A percentile compares a stretch with the other conserved stretches of the same genome.
Evolutionary conservation across 2,329 filamentous ascomycete species (phyloP).

Genomic region (Arthroderma sp.): DNA sequence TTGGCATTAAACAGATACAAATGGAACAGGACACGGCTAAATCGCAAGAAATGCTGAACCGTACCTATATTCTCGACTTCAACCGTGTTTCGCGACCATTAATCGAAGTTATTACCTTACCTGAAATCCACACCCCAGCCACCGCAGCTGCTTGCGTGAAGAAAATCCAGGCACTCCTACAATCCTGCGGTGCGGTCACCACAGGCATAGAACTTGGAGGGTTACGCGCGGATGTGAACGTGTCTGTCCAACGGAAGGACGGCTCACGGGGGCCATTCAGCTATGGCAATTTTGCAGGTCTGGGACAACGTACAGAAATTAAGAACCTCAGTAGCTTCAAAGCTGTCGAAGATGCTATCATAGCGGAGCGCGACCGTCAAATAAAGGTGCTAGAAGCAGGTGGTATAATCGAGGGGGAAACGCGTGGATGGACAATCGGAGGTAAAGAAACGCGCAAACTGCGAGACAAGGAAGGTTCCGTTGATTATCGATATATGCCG

Average conservation of each 20-base stretch:
- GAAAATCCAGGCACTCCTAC: slow-evolving; percentile 73
- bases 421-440: slow-evolving; percentile 81
- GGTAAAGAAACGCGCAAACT: slow-evolving; percentile 67
- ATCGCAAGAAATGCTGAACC: slow-evolving; percentile 63
- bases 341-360: slow-evolving; percentile 85
- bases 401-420: slow-evolving; percentile 67
- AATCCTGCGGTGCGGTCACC: slow-evolving; percentile 69
- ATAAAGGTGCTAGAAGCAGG: slow-evolving; percentile 67
- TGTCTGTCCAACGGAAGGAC: slow-evolving; percentile 59
- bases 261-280: slow-evolving; percentile 30
- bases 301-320: slow-evolving; percentile 89
- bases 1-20: slow-evolving; percentile 88
- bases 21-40: slow-evolving; percentile 98
- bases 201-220: slow-evolving; percentile 90
- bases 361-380: slow-evolving; percentile 80
- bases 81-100: slow-evolving; percentile 84
- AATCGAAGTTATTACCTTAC: slow-evolving; percentile 88
- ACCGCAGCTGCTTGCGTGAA: slow-evolving; percentile 80
- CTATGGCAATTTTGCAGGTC: slow-evolving; percentile 45
- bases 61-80: slow-evolving; percentile 72
- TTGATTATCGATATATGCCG: slow-evolving; percentile 97
- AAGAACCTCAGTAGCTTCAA: slow-evolving; percentile 95
- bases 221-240: slow-evolving; percentile 85
- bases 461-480: slow-evolving; percentile 87
- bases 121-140: slow-evolving; percentile 72